A percentile compares a stretch with the other conserved stretches of the same genome.
Evolutionary conservation across 2,329 filamentous ascomycete species (phyloP).

Genomic region (Hymenoscyphus repandus): DNA sequence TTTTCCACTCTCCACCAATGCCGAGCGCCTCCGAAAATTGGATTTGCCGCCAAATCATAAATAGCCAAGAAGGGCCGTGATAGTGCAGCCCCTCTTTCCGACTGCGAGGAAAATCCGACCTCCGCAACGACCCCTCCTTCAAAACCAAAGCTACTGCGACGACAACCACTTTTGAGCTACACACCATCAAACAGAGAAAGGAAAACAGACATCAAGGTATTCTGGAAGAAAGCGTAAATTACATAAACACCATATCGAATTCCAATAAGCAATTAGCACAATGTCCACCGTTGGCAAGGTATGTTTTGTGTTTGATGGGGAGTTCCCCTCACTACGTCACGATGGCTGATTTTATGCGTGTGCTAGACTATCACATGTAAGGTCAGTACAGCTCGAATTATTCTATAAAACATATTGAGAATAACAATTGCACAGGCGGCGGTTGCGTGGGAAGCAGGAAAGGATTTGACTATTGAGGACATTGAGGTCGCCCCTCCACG

Average conservation of each 20-base stretch:
- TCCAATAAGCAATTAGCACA: background rate
- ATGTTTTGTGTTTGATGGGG: background rate
- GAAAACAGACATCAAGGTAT: conserved; percentile 4
- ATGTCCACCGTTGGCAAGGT: conserved; percentile 9
- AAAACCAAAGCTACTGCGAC: background rate
- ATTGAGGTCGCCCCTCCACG: conserved; percentile 85
- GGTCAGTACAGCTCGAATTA: conserved; percentile 20
- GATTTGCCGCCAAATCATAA: too few relatives aligned
- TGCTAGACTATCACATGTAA: conserved; percentile 31
- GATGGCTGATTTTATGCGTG: background rate
- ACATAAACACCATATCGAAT: background rate
- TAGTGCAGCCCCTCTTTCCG: background rate
- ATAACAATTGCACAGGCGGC: conserved; percentile 56
- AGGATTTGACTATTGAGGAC: conserved; percentile 84
- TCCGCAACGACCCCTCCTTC: background rate
- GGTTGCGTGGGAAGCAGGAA: conserved; percentile 93
- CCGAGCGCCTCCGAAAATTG: background rate
- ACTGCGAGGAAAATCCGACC: conserved; percentile 3
- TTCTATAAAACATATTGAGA: conserved; percentile 1
- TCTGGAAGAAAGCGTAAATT: background rate
- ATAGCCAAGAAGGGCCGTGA: too few relatives aligned
- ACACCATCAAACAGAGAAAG: background rate
- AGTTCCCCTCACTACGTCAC: background rate
- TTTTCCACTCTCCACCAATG: too few relatives aligned
- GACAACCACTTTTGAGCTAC: background rate